Evolutionary conservation across 176 grass and related monocot species (phyloP).

Genomic region (Leersia perrieri): DNA sequence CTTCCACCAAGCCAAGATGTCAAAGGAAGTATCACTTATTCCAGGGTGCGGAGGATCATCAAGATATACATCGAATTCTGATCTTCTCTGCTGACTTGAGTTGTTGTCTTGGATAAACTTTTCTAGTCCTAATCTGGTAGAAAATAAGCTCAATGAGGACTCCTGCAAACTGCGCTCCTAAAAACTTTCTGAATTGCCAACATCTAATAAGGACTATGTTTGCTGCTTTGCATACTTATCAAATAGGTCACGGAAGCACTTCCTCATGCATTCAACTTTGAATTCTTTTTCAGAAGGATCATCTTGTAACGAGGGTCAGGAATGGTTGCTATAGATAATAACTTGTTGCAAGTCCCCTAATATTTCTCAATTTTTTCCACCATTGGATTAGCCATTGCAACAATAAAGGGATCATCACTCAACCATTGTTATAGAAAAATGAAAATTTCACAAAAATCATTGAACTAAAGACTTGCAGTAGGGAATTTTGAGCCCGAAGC

Average conservation of each 20-base stretch:
- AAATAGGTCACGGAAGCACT: not conserved
- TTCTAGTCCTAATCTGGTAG: not conserved
- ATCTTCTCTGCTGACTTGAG: not conserved
- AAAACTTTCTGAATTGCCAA: not conserved
- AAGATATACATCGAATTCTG: not conserved
- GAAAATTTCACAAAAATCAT: slow-evolving; percentile 34
- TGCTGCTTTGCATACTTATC: not conserved
- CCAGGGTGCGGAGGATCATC: too few relatives aligned
- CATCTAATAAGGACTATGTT: not conserved
- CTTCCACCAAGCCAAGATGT: too few relatives aligned
- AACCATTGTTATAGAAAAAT: slow-evolving; percentile 14
- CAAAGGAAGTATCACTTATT: too few relatives aligned
- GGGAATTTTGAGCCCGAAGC: slow-evolving; percentile 6
- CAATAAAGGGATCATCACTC: too few relatives aligned
- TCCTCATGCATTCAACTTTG: not conserved
- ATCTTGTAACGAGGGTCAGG: slow-evolving; percentile 43
- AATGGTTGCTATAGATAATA: slow-evolving; percentile 30
- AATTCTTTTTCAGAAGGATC: not conserved
- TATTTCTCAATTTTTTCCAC: slow-evolving; percentile 39
- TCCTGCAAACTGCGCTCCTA: not conserved
- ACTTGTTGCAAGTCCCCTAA: not conserved
- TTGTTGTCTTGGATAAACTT: not conserved
- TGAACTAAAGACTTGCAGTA: slow-evolving; percentile 29
- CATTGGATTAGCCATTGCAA: slow-evolving; percentile 26
- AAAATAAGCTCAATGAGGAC: not conserved